phyloP scores from a whole-genome alignment of 495 filamentous ascomycete species.

The Trichoderma parareesei region DNA sequence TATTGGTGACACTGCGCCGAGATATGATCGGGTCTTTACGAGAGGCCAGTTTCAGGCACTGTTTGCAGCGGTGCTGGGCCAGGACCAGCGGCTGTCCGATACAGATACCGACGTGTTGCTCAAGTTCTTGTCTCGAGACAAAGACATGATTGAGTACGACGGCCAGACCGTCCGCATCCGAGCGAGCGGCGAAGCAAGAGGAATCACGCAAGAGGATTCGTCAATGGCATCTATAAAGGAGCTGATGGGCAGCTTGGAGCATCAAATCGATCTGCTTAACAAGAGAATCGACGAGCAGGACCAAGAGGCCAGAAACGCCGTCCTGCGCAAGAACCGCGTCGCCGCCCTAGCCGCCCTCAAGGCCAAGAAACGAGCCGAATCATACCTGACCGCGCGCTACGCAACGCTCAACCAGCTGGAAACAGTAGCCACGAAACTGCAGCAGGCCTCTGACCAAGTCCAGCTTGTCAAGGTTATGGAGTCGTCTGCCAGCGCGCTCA shows the following conservation, averaged over 20 bases:
- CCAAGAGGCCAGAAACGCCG: slow-evolving; percentile 55
- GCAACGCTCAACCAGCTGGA: slow-evolving; percentile 73
- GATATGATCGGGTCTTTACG: slow-evolving; percentile 60
- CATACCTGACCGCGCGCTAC: slow-evolving; percentile 57
- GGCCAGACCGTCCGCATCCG: slow-evolving; percentile 70
- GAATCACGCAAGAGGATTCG: slow-evolving; percentile 65
- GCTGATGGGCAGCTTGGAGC: slow-evolving; percentile 51
- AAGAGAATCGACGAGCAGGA: slow-evolving; percentile 50
- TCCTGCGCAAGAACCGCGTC: slow-evolving; percentile 60
- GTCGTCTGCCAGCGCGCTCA: slow-evolving; percentile 60
- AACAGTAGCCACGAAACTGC: slow-evolving; percentile 67
- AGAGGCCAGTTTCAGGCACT: slow-evolving; percentile 52
- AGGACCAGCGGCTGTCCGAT: slow-evolving; percentile 48
- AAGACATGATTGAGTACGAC: slow-evolving; percentile 53
- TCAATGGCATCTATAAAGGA: slow-evolving; percentile 72
- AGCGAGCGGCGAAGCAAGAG: slow-evolving; percentile 28
- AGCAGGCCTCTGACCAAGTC: slow-evolving; percentile 77
- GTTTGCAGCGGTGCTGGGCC: slow-evolving; percentile 46
- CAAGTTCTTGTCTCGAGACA: slow-evolving; percentile 66
- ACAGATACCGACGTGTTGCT: slow-evolving; percentile 62
- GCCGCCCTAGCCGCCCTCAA: slow-evolving; percentile 70
- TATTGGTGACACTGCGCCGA: slow-evolving; percentile 31
- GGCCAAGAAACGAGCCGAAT: slow-evolving; percentile 71
- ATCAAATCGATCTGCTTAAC: slow-evolving; percentile 45
- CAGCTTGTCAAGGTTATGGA: slow-evolving; percentile 76